Evolutionary conservation across 768 basidiomycete species (phyloP).

Genomic region (Serendipita vermifera): DNA sequence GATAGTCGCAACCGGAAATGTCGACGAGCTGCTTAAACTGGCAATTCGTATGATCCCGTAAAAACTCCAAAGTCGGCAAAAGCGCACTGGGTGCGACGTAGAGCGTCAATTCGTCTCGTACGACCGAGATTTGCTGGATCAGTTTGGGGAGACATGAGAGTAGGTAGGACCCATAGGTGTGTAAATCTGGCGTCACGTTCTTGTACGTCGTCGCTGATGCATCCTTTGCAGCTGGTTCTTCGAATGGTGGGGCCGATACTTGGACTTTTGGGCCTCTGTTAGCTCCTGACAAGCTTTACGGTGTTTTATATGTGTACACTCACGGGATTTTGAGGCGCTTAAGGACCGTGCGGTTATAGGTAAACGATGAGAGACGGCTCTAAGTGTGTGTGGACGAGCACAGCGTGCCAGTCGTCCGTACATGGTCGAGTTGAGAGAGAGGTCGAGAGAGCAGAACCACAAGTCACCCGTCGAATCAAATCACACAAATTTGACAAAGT

Average conservation of each 20-base stretch:
- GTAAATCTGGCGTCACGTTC: slow-evolving; percentile 62
- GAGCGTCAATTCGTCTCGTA: slow-evolving; percentile 88
- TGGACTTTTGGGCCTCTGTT: not conserved
- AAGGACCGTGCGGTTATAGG: not conserved
- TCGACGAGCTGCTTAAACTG: slow-evolving; percentile 91
- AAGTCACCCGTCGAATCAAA: not conserved
- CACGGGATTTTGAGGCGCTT: not conserved
- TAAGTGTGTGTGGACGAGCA: not conserved
- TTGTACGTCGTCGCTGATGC: slow-evolving; percentile 60
- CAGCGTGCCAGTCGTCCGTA: slow-evolving; percentile 1
- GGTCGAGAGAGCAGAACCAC: not conserved
- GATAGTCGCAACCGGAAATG: slow-evolving; percentile 91
- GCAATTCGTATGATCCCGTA: slow-evolving; percentile 89
- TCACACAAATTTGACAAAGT: not conserved
- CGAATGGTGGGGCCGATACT: slow-evolving; percentile 50
- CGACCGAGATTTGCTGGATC: slow-evolving; percentile 94
- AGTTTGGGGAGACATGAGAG: slow-evolving; percentile 90
- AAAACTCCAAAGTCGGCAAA: slow-evolving; percentile 76
- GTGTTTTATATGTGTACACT: not conserved
- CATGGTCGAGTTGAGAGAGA: not conserved
- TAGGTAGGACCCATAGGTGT: slow-evolving; percentile 87
- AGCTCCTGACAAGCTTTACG: not conserved
- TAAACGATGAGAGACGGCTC: not conserved
- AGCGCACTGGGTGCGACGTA: slow-evolving; percentile 74
- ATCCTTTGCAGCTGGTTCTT: slow-evolving; percentile 81